Evolutionary conservation across 2,329 filamentous ascomycete genomes (phyloP).

Genomic region (Ophiobolus disseminans): DNA sequence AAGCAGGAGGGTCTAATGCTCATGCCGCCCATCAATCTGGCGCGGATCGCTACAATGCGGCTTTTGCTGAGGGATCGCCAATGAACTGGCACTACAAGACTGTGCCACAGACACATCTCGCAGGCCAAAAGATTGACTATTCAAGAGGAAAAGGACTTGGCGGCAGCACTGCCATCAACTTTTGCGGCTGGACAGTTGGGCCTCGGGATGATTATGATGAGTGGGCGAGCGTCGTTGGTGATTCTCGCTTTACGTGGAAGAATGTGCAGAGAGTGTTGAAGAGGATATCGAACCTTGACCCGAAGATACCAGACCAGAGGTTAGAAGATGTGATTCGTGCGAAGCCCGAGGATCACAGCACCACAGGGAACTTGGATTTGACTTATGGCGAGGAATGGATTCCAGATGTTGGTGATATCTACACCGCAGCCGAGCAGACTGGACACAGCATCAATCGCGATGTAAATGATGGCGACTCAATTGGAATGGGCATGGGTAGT

Average conservation of each 20-base stretch:
- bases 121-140: conserved; percentile 49
- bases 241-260: conserved; percentile 62
- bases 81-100: conserved; percentile 59
- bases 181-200: conserved; percentile 60
- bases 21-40: conserved; percentile 57
- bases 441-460: conserved; percentile 62
- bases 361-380: conserved; percentile 56
- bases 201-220: conserved; percentile 65
- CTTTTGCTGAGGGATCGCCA: conserved; percentile 50
- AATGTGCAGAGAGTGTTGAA: conserved; percentile 59
- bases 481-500: conserved; percentile 62
- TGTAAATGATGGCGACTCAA: conserved; percentile 65
- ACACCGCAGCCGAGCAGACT: conserved; percentile 51
- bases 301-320: conserved; percentile 24
- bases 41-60: conserved; percentile 60
- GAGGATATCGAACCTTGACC: conserved; percentile 59
- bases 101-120: conserved; percentile 46
- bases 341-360: conserved; percentile 55
- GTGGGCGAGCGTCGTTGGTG: conserved; percentile 62
- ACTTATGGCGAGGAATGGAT: conserved; percentile 60
- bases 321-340: conserved; percentile 56
- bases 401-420: conserved; percentile 58
- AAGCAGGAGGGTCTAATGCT: conserved; percentile 62
- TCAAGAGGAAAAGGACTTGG: conserved; percentile 57
- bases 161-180: conserved; percentile 55